Evolutionary conservation across 129 eudicot genomes (phyloP).

Genomic region (Chrysanthemum makinoi): DNA sequence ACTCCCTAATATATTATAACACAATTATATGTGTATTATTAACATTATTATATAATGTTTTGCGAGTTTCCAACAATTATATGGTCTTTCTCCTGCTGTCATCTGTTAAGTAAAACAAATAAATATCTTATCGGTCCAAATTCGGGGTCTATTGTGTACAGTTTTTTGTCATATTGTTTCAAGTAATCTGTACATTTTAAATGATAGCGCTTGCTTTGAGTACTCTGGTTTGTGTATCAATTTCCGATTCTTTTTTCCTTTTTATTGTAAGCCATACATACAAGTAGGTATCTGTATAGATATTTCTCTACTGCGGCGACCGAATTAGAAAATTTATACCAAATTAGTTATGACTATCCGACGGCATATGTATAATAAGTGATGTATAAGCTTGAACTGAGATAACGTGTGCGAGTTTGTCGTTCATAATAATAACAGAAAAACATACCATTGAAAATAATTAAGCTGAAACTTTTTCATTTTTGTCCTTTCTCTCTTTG

Average conservation of each 20-base stretch:
- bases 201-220: neutral
- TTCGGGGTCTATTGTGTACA: slow-evolving; percentile 23
- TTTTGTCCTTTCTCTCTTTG: too few relatives aligned
- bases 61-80: slow-evolving; percentile 31
- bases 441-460: too few relatives aligned
- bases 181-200: neutral
- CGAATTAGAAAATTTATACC: neutral
- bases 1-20: slow-evolving; percentile 17
- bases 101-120: slow-evolving; percentile 30
- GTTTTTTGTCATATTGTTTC: slow-evolving; percentile 16
- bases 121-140: slow-evolving; percentile 14
- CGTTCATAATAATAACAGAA: too few relatives aligned
- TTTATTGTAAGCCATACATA: neutral
- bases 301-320: neutral
- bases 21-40: slow-evolving; percentile 35
- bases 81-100: slow-evolving; percentile 30
- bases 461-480: too few relatives aligned
- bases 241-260: neutral
- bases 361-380: too few relatives aligned
- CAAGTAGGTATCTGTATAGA: slow-evolving; percentile 1
- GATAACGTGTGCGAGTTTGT: too few relatives aligned
- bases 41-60: slow-evolving; percentile 19
- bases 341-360: neutral
- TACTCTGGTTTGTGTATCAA: slow-evolving; percentile 1
- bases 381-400: too few relatives aligned